These are phyloP conservation scores for Tricharina praecox DNA, from an alignment of 495 filamentous ascomycete species.

Conservation along the genomic window DNA sequence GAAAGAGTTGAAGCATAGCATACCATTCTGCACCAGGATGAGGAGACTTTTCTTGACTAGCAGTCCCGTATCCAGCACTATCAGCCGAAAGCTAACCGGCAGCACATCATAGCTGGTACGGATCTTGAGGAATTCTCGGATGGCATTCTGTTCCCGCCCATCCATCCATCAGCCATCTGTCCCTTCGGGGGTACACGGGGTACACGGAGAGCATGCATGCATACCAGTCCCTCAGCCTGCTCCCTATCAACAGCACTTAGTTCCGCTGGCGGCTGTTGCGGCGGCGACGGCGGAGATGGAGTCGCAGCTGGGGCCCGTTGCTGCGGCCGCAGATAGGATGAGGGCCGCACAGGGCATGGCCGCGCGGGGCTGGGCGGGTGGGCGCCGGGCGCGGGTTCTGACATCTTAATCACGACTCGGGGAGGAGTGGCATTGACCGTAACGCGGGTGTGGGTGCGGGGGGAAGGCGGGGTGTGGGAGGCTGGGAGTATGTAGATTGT, in stretches of 20 bases:
- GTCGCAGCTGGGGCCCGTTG: no score
- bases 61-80: conserved; percentile 85
- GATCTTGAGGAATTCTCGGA: conserved; percentile 92
- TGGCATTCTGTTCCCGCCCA: conserved; percentile 39
- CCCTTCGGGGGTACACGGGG: no score
- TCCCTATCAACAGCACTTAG: conserved; percentile 69
- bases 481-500: no score
- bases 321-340: conserved; percentile 73
- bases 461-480: no score
- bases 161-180: no score
- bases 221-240: conserved; percentile 82
- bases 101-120: conserved; percentile 96
- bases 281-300: conserved; percentile 33
- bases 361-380: no score
- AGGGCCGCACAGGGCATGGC: conserved; percentile 47
- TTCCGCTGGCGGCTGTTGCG: conserved; percentile 38
- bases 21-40: conserved; percentile 95
- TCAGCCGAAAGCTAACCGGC: conserved; percentile 89
- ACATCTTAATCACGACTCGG: no score
- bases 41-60: conserved; percentile 94
- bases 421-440: no score
- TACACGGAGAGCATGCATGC: conserved; percentile 28
- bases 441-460: no score
- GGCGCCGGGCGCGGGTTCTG: no score
- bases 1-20: conserved; percentile 16